These are phyloP conservation scores for Fusarium pilosicola DNA, from an alignment of 2,329 filamentous ascomycete species.

Conservation along the genomic window DNA sequence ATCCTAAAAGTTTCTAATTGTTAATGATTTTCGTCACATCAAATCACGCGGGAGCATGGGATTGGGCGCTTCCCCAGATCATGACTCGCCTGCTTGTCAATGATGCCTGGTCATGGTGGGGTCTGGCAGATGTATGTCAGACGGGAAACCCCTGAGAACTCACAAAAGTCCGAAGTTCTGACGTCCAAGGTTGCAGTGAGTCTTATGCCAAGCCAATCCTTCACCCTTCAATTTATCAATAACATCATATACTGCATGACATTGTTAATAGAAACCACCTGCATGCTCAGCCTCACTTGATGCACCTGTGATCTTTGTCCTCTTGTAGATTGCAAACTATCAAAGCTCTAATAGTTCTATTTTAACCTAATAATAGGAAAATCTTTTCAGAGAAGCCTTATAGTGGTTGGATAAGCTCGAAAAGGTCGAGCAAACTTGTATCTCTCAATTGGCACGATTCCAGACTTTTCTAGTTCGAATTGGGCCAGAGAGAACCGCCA, in stretches of 20 bases:
- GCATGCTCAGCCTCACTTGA: background rate
- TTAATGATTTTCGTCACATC: background rate
- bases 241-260: rapidly evolving
- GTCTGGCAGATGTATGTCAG: background rate
- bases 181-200: background rate
- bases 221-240: background rate
- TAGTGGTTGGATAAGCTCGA: rapidly evolving
- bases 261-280: background rate
- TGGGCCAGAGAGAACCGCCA: background rate
- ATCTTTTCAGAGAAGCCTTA: rapidly evolving
- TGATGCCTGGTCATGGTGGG: background rate
- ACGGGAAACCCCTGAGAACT: rapidly evolving
- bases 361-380: no score
- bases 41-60: rapidly evolving
- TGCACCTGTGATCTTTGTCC: no score
- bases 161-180: background rate
- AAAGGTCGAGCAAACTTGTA: background rate
- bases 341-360: no score
- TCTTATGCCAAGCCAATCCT: background rate
- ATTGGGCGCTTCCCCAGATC: no score
- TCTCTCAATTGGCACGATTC: background rate
- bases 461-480: background rate
- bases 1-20: background rate
- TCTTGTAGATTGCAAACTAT: no score
- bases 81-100: background rate